Evolutionary conservation across 306 rosid genomes (phyloP).

Genomic region (Luffa acutangula): DNA sequence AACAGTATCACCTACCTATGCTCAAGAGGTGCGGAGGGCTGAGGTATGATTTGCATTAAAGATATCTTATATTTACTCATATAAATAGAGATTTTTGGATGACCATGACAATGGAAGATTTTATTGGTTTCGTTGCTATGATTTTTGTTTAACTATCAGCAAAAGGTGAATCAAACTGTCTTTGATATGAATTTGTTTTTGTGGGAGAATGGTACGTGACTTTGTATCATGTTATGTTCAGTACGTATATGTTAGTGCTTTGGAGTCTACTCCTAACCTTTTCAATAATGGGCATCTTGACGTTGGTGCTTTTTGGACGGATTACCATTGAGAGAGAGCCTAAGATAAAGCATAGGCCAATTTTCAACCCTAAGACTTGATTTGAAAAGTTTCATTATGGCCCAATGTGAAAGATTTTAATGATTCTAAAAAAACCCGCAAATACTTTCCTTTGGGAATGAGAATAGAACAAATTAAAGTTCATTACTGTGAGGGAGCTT

Average conservation of each 20-base stretch:
- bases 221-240: not conserved
- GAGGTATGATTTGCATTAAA: constrained; percentile 45
- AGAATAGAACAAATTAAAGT: not conserved
- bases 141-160: not conserved
- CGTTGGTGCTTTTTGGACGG: not conserved
- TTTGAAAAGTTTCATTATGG: not conserved
- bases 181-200: not conserved
- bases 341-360: not conserved
- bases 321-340: not conserved
- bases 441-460: not conserved
- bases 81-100: not conserved
- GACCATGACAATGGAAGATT: not conserved
- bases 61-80: not conserved
- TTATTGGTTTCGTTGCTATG: not conserved
- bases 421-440: not conserved
- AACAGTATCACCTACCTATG: constrained; percentile 92
- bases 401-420: not conserved
- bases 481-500: not conserved
- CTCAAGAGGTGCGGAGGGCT: constrained; percentile 84
- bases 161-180: not conserved
- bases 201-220: not conserved
- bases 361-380: not conserved
- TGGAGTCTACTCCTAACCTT: not conserved
- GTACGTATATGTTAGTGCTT: not conserved
- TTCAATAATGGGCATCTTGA: not conserved